Percentiles rank a stretch among this genome's conserved stretches.
Evolutionary conservation across 345 rosid genomes (phyloP).

Genomic region (Euclidium syriacum): DNA sequence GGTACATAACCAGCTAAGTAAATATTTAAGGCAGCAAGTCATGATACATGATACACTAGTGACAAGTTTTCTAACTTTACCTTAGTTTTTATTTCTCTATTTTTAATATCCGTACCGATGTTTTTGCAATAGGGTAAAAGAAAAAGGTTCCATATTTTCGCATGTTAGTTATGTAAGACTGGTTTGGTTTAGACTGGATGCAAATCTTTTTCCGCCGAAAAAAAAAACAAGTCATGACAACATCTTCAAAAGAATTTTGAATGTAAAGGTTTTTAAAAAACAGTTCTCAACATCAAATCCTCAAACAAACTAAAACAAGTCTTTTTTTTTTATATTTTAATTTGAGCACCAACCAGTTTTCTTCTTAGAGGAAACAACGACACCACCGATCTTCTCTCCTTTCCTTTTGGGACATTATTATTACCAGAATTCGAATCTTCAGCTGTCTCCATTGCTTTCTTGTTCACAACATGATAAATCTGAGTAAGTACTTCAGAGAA

Average conservation of each 20-base stretch:
- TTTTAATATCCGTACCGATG: too few species aligned
- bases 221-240: slow-evolving; percentile 4
- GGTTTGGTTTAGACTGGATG: too few species aligned
- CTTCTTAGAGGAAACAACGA: slow-evolving; percentile 91
- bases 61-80: too few species aligned
- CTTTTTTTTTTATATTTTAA: slow-evolving; percentile 28
- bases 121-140: too few species aligned
- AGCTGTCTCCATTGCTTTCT: slow-evolving; percentile 78
- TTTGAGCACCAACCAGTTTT: slow-evolving; percentile 85
- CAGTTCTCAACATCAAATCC: too few species aligned
- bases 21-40: neutral
- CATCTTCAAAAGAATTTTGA: slow-evolving; percentile 1
- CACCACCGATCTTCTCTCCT: slow-evolving; percentile 88
- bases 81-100: too few species aligned
- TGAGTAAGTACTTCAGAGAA: slow-evolving; percentile 87
- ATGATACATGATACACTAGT: too few species aligned
- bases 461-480: slow-evolving; percentile 75
- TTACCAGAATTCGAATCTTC: slow-evolving; percentile 37
- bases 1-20: slow-evolving; percentile 13
- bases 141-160: too few species aligned
- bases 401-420: slow-evolving; percentile 62
- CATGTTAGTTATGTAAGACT: too few species aligned
- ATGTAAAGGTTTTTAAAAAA: too few species aligned
- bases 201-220: too few species aligned
- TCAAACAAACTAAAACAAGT: slow-evolving; percentile 7